Evolutionary conservation across 2,329 filamentous ascomycete genomes (phyloP).

Genomic region (Metarhizium humberi): DNA sequence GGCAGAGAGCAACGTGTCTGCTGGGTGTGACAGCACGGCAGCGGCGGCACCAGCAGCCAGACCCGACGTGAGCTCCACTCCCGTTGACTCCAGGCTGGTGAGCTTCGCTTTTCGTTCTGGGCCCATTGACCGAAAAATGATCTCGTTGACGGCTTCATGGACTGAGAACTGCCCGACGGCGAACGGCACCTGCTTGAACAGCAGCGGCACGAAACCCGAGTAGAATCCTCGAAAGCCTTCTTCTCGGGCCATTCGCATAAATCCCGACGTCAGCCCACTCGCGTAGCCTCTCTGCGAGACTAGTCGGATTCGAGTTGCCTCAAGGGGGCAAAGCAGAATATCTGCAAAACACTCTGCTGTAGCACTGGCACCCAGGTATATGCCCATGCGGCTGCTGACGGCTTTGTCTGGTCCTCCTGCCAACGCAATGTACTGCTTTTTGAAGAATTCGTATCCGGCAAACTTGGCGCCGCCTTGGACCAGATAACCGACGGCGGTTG

Average conservation of each 20-base stretch:
- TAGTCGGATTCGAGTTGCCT: constrained; percentile 71
- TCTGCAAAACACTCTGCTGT: constrained; percentile 66
- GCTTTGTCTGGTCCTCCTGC: constrained; percentile 44
- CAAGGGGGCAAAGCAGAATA: constrained; percentile 79
- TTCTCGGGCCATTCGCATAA: constrained; percentile 63
- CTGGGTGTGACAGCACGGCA: constrained; percentile 80
- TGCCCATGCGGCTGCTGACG: constrained; percentile 34
- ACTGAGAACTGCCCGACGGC: constrained; percentile 93
- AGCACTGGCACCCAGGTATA: constrained; percentile 67
- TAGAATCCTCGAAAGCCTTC: constrained; percentile 80
- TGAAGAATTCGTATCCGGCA: constrained; percentile 90
- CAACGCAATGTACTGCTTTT: constrained; percentile 70
- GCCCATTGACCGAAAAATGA: constrained; percentile 62
- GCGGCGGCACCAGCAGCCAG: constrained; percentile 82
- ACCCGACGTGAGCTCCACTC: constrained; percentile 78
- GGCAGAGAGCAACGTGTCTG: constrained; percentile 54
- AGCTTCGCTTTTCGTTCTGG: constrained; percentile 55
- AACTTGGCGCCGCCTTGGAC: constrained; percentile 88
- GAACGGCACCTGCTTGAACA: constrained; percentile 87
- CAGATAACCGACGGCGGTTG: constrained; percentile 80
- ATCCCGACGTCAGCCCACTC: constrained; percentile 59
- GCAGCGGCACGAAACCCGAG: constrained; percentile 78
- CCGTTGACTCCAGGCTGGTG: constrained; percentile 64
- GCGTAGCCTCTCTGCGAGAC: constrained; percentile 77
- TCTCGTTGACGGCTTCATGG: constrained; percentile 78